These are phyloP conservation scores for Citrus maxima DNA, from an alignment of 345 rosid species.

Conservation along the genomic window DNA sequence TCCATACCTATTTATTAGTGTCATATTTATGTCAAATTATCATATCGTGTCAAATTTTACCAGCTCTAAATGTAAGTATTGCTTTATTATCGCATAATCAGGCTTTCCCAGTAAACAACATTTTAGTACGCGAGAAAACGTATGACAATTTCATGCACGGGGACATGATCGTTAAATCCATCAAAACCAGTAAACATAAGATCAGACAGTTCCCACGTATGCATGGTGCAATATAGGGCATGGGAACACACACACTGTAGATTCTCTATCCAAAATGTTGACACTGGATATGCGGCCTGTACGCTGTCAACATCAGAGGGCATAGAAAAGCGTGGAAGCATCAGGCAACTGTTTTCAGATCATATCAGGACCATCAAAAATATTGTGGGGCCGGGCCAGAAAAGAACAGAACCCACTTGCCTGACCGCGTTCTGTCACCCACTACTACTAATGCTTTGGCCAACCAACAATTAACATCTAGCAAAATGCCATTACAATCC, in stretches of 20 bases:
- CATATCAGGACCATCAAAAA: conserved; percentile 5
- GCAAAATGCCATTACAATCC: conserved; percentile 1
- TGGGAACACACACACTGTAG: background rate
- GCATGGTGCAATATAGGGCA: background rate
- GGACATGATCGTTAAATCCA: background rate
- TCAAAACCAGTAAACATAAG: background rate
- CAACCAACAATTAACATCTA: conserved; percentile 5
- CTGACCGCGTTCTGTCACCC: conserved; percentile 21
- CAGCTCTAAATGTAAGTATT: no score
- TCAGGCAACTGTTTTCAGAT: background rate
- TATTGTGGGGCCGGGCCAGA: conserved; percentile 6
- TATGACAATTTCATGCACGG: background rate
- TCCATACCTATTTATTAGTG: no score
- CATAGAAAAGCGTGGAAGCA: background rate
- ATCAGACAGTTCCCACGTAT: background rate
- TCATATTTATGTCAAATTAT: no score
- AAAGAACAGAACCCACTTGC: background rate
- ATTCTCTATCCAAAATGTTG: background rate
- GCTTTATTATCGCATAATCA: background rate
- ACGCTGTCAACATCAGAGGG: conserved; percentile 16
- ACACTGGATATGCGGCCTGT: conserved; percentile 15
- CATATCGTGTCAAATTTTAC: no score
- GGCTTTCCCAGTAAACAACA: background rate
- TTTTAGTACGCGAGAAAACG: no score
- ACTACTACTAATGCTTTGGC: conserved; percentile 9